Evolutionary conservation across 805 yeast species (phyloP).

Genomic region (Myxozyma sirexii): DNA sequence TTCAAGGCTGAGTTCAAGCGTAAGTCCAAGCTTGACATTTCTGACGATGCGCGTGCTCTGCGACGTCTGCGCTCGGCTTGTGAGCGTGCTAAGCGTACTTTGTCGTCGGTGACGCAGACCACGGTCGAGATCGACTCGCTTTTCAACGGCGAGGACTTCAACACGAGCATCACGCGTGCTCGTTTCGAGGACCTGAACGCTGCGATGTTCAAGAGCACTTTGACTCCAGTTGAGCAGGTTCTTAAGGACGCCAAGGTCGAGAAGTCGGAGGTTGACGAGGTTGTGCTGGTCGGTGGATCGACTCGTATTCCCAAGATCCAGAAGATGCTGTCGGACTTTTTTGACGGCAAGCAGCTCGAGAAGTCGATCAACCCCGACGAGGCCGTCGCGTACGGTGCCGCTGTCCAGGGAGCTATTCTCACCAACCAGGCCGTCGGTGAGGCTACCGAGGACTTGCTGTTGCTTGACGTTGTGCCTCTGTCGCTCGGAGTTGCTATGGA

Average conservation of each 20-base stretch:
- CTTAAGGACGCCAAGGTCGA: constrained; percentile 86
- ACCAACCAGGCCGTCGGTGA: constrained; percentile 89
- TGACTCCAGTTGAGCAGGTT: constrained; percentile 93
- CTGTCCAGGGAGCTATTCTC: constrained; percentile 98
- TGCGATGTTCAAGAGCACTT: constrained; percentile 87
- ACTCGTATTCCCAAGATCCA: constrained; percentile 99
- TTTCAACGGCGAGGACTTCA: constrained; percentile 94
- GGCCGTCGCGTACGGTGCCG: constrained; percentile 99
- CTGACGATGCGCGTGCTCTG: constrained; percentile 89
- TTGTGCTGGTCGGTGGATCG: constrained; percentile 97
- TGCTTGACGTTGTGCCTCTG: constrained; percentile 96
- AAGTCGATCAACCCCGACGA: constrained; percentile 98
- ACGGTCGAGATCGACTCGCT: constrained; percentile 95
- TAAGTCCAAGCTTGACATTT: constrained; percentile 90
- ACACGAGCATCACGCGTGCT: constrained; percentile 92
- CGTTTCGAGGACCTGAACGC: constrained; percentile 96
- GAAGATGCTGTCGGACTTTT: constrained; percentile 90
- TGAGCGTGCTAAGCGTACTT: constrained; percentile 98
- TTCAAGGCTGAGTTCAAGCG: constrained; percentile 93
- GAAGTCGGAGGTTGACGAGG: constrained; percentile 87
- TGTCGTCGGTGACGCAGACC: constrained; percentile 94
- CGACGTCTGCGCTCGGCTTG: constrained; percentile 99
- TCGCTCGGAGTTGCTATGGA: constrained; percentile 99
- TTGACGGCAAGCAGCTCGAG: constrained; percentile 95
- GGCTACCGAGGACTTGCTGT: constrained; percentile 91